Conservation (phyloP, 1,284 basidiomycete species). For the Agaricales sp. region DNA sequence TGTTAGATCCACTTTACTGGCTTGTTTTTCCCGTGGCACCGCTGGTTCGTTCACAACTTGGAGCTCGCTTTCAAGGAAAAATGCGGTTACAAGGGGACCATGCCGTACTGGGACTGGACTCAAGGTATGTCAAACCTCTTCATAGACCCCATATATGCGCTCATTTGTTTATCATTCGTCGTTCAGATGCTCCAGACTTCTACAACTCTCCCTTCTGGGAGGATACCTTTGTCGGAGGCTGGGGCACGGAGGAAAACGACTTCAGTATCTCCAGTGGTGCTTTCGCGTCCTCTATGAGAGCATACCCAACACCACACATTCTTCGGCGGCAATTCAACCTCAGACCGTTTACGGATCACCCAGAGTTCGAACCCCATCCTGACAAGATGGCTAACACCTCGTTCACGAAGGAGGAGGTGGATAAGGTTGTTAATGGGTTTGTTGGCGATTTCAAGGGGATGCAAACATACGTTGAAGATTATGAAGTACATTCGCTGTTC, state of each 20-base stretch:
- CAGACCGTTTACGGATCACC: constrained; percentile 12
- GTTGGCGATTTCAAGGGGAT: constrained; percentile 19
- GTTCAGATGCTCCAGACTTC: constrained; percentile 18
- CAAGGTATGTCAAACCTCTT: constrained; percentile 12
- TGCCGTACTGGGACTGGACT: constrained; percentile 26
- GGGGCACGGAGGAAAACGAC: constrained; percentile 17
- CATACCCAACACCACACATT: constrained; percentile 19
- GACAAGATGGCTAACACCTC: constrained; percentile 14
- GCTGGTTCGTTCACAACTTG: constrained; percentile 18
- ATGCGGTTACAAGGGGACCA: constrained; percentile 19
- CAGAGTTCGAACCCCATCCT: constrained; percentile 13
- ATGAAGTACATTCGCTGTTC: constrained; percentile 11
- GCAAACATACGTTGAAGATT: constrained; percentile 18
- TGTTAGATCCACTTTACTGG: constrained; percentile 22
- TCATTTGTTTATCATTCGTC: too few relatives aligned
- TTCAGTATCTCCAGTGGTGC: constrained; percentile 17
- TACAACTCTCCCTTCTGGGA: constrained; percentile 16
- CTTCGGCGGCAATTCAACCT: constrained; percentile 21
- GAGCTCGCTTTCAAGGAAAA: constrained; percentile 19
- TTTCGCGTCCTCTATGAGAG: constrained; percentile 13
- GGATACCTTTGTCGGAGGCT: constrained; percentile 20
- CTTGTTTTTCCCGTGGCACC: constrained; percentile 23
- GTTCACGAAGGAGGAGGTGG: constrained; percentile 15
- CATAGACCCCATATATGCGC: not conserved
- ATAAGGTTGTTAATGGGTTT: constrained; percentile 14